A percentile compares a stretch with the other conserved stretches of the same genome.
Evolutionary conservation across 2,329 filamentous ascomycete species (phyloP).

Genomic region (Fusarium sp.): DNA sequence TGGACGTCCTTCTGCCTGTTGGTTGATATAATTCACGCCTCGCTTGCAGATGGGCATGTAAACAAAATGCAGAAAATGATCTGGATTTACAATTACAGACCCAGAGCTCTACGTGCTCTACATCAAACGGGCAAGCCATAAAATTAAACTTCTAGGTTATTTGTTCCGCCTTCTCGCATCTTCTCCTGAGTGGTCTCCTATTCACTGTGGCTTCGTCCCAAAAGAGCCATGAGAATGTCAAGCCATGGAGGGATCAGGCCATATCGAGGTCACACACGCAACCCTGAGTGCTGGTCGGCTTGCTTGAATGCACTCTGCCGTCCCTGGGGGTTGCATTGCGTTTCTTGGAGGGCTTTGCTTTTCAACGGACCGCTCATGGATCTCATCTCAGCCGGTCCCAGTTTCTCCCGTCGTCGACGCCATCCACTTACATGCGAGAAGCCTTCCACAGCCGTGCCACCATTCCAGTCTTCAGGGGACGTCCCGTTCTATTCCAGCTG

Average conservation of each 20-base stretch:
- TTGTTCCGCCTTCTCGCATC: background rate
- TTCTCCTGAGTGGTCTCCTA: constrained; percentile 18
- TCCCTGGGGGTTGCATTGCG: constrained; percentile 31
- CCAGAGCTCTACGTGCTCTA: constrained; percentile 10
- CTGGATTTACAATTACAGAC: constrained; percentile 18
- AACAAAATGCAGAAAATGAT: constrained; percentile 10
- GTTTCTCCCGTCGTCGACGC: constrained; percentile 14
- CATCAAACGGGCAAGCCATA: constrained; percentile 9
- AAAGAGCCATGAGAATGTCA: constrained; percentile 27
- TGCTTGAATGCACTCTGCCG: constrained; percentile 25
- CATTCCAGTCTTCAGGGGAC: constrained; percentile 14
- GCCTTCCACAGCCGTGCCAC: background rate
- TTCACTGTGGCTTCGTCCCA: constrained; percentile 26
- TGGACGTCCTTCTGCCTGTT: background rate
- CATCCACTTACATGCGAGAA: constrained; percentile 1
- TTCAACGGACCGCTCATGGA: constrained; percentile 24
- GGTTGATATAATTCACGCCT: constrained; percentile 1
- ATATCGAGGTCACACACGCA: constrained; percentile 37
- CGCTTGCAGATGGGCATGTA: background rate
- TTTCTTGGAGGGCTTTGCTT: background rate
- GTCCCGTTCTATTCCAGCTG: background rate
- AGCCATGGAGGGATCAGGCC: constrained; percentile 31
- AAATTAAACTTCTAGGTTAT: constrained; percentile 43
- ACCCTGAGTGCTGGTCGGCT: constrained; percentile 18
- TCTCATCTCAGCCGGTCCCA: constrained; percentile 36